Conservation (phyloP, 2,329 filamentous ascomycete species). For the Aspergillus novofumigatus region DNA sequence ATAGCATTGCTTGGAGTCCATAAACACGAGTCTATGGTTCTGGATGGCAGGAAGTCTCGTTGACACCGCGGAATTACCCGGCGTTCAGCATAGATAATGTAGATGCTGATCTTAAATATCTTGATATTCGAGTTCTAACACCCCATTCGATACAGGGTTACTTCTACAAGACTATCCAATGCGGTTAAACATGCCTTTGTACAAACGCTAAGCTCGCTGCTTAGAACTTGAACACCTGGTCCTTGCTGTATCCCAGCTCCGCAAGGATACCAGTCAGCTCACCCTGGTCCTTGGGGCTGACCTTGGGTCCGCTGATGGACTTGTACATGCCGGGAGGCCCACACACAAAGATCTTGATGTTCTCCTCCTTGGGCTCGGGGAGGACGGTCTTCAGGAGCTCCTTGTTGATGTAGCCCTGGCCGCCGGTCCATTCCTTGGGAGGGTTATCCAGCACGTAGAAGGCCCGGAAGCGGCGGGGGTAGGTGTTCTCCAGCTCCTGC, state of each 20-base stretch:
- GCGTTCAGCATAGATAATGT: background rate
- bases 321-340: conserved; percentile 92
- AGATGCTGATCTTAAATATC: background rate
- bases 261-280: conserved; percentile 78
- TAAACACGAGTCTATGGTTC: background rate
- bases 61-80: too few relatives aligned
- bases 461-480: conserved; percentile 88
- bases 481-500: conserved; percentile 84
- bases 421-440: conserved; percentile 70
- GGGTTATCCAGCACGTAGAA: conserved; percentile 91
- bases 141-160: background rate
- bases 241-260: conserved; percentile 77
- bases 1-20: background rate
- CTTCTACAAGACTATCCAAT: background rate
- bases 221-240: conserved; percentile 96
- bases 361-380: conserved; percentile 83
- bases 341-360: conserved; percentile 96
- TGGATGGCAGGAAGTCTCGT: background rate
- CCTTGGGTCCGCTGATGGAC: conserved; percentile 83
- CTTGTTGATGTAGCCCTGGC: conserved; percentile 79
- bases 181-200: background rate
- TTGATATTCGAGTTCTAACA: background rate
- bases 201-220: background rate
- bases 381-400: conserved; percentile 92
- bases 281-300: conserved; percentile 88